Evolutionary conservation across 1,284 basidiomycete genomes (phyloP), one percentile per base, ranked within the genome.

Genomic region (Termitomyces sp.): DNA sequence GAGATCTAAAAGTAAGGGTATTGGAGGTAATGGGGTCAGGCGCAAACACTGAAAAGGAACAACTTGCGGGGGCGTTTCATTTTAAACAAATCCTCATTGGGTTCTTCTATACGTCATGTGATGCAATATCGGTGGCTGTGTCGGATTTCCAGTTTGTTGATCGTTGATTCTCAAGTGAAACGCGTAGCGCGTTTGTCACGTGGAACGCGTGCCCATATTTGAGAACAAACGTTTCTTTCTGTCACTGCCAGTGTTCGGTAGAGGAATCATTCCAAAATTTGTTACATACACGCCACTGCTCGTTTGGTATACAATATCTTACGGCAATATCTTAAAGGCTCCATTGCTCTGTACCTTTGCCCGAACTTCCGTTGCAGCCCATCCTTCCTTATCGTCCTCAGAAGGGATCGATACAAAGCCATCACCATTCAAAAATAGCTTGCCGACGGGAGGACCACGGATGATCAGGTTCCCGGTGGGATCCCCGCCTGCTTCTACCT

Each of bases 321-420:
- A 57, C n/a, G 55, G 56, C 61, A 70, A 60, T 38, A 74, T 61
- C 57, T 76, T 76, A 70, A 88, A 86, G 24, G 83, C 75, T 3
- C 86, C 86, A 62, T 86, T 88, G 33, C 81, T 77, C 64, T 80
- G 76, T 52, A 82, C 80, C 53, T 70, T 69, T 9, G 76, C 82
- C 41, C 64, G 67, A 21, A 72, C 72, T 0, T 75, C 80, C 0
- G 75, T 79, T 50, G 64, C 64, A 9, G 77, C 67, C 86, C 84
- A 88, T 8, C 69, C 73, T 57, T 75, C 70, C 31, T 72, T 72
- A 39, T 73, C 74, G 39, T 74, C 75, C 12, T 58, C 63, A 12
- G 70, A 62, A 3, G 66, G 65, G 38, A 75, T 69, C 41, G 70
- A 65, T 13, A 74, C 71, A 64, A 73, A 74, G 40, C 74, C 72